A percentile compares a stretch with the other conserved stretches of the same genome.
Conservation (phyloP, 176 grass and related monocot genomes). For the Metroxylon sagu region DNA sequence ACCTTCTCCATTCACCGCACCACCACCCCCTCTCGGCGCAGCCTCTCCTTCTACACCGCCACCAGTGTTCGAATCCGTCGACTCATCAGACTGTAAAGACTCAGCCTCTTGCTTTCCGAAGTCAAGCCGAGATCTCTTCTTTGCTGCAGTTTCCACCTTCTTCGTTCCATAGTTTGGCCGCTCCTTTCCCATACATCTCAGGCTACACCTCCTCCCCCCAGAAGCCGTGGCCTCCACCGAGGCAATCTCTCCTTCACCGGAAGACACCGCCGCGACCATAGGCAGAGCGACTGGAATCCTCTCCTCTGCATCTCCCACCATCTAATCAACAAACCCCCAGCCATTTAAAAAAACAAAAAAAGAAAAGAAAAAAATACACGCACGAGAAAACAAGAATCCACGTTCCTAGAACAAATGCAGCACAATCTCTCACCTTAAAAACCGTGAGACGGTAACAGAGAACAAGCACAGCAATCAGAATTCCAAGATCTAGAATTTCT, state of each 20-base stretch:
- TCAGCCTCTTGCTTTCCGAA: not conserved
- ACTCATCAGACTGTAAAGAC: too few species aligned
- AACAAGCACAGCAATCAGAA: too few species aligned
- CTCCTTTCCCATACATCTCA: slow-evolving; percentile 25
- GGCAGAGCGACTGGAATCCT: slow-evolving; percentile 22
- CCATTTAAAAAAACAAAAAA: not conserved
- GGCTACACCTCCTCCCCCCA: slow-evolving; percentile 29
- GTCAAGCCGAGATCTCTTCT: slow-evolving; percentile 23
- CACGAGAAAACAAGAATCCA: too few species aligned
- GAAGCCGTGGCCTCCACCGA: not conserved
- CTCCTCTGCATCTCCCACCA: slow-evolving; percentile 10
- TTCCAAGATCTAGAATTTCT: too few species aligned
- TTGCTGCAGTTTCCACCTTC: slow-evolving; percentile 10
- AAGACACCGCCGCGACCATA: slow-evolving; percentile 23
- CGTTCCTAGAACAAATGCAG: too few species aligned
- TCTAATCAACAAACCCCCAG: not conserved
- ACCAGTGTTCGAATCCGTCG: not conserved
- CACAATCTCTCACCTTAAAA: too few species aligned
- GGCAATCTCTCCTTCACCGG: slow-evolving; percentile 3
- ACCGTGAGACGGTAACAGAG: too few species aligned
- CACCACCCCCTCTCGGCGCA: slow-evolving; percentile 1
- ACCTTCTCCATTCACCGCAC: slow-evolving; percentile 8
- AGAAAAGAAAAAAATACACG: not conserved
- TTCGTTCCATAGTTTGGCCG: slow-evolving; percentile 12
- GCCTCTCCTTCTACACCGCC: not conserved